phyloP scores from a whole-genome alignment of 1,284 basidiomycete genomes.

The Sporisorium reilianum region DNA sequence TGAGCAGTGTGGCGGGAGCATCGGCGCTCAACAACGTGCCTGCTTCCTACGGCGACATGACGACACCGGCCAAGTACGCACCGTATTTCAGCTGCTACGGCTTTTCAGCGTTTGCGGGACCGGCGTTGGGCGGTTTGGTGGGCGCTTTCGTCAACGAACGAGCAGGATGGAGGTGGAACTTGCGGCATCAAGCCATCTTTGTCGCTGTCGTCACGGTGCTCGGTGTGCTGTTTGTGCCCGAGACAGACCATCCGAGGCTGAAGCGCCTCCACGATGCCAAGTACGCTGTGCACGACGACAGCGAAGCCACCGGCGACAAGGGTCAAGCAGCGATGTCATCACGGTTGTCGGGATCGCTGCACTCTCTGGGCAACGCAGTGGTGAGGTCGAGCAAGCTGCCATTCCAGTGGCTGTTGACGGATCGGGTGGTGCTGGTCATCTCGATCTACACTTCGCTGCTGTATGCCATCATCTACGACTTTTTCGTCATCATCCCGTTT shows the following conservation, averaged over 20 bases:
- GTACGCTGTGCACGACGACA: constrained; percentile 7
- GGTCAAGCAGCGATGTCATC: neutral
- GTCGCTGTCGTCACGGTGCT: constrained; percentile 34
- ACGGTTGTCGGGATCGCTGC: constrained; percentile 2
- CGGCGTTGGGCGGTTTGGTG: constrained; percentile 36
- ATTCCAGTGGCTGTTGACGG: constrained; percentile 37
- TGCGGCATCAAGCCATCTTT: constrained; percentile 52
- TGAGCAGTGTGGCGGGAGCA: constrained; percentile 57
- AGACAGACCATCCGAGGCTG: constrained; percentile 41
- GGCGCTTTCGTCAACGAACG: constrained; percentile 43
- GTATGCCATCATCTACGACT: constrained; percentile 51
- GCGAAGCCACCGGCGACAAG: neutral
- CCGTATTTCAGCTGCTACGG: constrained; percentile 43
- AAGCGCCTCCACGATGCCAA: constrained; percentile 31
- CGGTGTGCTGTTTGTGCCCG: constrained; percentile 43
- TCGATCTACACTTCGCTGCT: constrained; percentile 46
- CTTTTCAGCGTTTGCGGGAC: constrained; percentile 41
- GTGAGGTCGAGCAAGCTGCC: constrained; percentile 28
- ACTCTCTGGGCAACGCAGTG: constrained; percentile 10
- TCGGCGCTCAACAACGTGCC: constrained; percentile 53
- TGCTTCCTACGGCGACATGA: constrained; percentile 41
- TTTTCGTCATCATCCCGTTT: constrained; percentile 48
- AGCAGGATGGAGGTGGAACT: constrained; percentile 49
- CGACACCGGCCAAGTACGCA: constrained; percentile 20
- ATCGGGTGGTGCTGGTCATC: constrained; percentile 46